Conservation (phyloP, 2,329 filamentous ascomycete species). For the Clonostachys rhizophaga region DNA sequence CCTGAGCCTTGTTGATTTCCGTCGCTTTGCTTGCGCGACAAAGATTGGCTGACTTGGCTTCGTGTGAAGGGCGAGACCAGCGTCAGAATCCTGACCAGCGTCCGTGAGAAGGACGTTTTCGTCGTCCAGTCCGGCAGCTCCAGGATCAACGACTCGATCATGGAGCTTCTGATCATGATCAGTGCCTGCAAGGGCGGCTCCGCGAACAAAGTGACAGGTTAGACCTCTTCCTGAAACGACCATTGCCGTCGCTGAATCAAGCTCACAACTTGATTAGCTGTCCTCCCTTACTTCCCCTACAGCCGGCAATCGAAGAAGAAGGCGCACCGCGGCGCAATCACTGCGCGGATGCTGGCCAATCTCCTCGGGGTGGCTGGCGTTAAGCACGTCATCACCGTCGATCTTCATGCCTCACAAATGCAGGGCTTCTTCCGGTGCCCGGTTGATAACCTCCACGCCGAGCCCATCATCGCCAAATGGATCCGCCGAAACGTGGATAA, state of each 20-base stretch:
- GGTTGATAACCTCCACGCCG: slow-evolving; percentile 94
- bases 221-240: slow-evolving; percentile 11
- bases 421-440: slow-evolving; percentile 98
- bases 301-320: slow-evolving; percentile 99
- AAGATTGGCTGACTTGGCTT: background rate
- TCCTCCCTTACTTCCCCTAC: slow-evolving; percentile 96
- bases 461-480: slow-evolving; percentile 93
- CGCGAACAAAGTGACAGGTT: slow-evolving; percentile 94
- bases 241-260: slow-evolving; percentile 6
- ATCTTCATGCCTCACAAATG: slow-evolving; percentile 97
- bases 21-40: background rate
- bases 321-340: slow-evolving; percentile 92
- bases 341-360: slow-evolving; percentile 95
- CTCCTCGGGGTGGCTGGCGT: slow-evolving; percentile 89
- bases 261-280: slow-evolving; percentile 45
- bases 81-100: slow-evolving; percentile 65
- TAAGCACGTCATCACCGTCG: slow-evolving; percentile 95
- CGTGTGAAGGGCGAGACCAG: slow-evolving; percentile 61
- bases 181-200: slow-evolving; percentile 97
- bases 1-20: background rate
- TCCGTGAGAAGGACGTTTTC: slow-evolving; percentile 98
- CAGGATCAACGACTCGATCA: slow-evolving; percentile 97
- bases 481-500: slow-evolving; percentile 82
- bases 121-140: slow-evolving; percentile 95
- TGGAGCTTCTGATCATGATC: slow-evolving; percentile 99